Base-by-base conservation (phyloP, 2,329 filamentous ascomycete species). In the Penicillium sp. region DNA sequence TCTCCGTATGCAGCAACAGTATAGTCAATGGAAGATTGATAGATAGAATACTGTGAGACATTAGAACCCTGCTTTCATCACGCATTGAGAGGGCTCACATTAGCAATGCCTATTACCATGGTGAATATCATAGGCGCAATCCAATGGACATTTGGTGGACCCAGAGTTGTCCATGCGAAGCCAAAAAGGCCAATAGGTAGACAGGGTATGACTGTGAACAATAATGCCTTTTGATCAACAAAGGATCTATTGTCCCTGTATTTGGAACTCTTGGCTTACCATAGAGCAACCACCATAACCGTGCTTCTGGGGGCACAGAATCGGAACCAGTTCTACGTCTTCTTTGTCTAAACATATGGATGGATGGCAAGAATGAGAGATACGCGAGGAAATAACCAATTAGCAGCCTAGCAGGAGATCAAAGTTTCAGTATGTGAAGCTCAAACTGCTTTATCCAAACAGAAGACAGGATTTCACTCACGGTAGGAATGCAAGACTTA, bases 1-100 rank as follows among this genome's bases (percentile, higher is more conserved):
- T 82, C 80, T 0, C 85, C 86, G 64, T 89, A 89, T 0, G 84
- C 81, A 26, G 83, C 85, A 48, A 88, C 84, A 81, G 87, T 87
- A 70, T 88, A 88, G 68, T 88, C 86, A 63, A 88, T 86, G 2
- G 84, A 86, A 5, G 84, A 82, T 79, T 86, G 84, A 66, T 87
- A 86, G 37, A 86, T 85, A 13, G 69, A 65, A 52, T 69, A 75
- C 73, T 75, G 53, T 24, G n/a, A n/a, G 29, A 41, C 16, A 21
- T n/a, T n/a, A 29, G 11, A 44, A 13, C 29, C 11, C 11, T 31
- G 4, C 13, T 31, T 2, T 5, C 14, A 21, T 16, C 33, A 21
- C 31, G 3, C 16, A 29, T n/a, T n/a, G 6, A 26, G 27, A 39
- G 56, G 31, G 70, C 74, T 62, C 73, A 82, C 72, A 62, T 88